phyloP scores from a whole-genome alignment of 352 stramenopile species.

The Phytophthora sansomeana region DNA sequence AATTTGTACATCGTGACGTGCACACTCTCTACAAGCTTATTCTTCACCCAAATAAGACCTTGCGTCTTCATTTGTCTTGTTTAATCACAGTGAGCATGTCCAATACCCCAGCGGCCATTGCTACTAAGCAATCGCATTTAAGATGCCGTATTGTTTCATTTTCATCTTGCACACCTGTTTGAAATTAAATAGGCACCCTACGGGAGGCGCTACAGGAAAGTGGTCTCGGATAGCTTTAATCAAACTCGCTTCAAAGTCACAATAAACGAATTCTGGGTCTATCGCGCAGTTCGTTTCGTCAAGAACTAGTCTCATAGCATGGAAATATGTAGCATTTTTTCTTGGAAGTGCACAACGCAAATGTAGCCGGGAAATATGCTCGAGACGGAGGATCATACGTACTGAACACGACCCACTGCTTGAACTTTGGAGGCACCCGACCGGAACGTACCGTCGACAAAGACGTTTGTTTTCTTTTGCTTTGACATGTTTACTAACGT shows the following conservation, averaged over 20 bases:
- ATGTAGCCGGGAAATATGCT: background rate
- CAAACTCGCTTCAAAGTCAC: conserved; percentile 19
- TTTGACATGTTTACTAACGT: conserved; percentile 13
- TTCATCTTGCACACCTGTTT: conserved; percentile 5
- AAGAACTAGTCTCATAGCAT: background rate
- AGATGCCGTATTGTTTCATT: conserved; percentile 1
- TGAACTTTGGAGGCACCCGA: background rate
- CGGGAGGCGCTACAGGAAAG: background rate
- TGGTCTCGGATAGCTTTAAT: conserved; percentile 2
- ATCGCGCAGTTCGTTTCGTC: conserved; percentile 1
- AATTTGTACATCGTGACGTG: background rate
- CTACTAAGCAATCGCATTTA: background rate
- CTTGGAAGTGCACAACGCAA: conserved; percentile 4
- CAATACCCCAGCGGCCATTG: background rate
- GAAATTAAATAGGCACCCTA: conserved; percentile 13
- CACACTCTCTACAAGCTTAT: background rate
- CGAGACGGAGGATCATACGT: conserved; percentile 1
- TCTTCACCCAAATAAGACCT: background rate
- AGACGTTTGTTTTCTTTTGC: conserved; percentile 12
- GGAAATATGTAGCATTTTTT: conserved; percentile 1
- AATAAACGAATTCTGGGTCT: conserved; percentile 11
- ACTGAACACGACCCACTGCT: conserved; percentile 7
- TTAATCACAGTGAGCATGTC: conserved; percentile 1
- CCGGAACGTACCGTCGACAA: conserved; percentile 12
- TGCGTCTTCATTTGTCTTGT: background rate